A percentile compares a stretch with the other conserved stretches of the same genome.
These are phyloP conservation scores for Beverwykella pulmonaria DNA, from an alignment of 495 filamentous ascomycete genomes.

Conservation along the genomic window DNA sequence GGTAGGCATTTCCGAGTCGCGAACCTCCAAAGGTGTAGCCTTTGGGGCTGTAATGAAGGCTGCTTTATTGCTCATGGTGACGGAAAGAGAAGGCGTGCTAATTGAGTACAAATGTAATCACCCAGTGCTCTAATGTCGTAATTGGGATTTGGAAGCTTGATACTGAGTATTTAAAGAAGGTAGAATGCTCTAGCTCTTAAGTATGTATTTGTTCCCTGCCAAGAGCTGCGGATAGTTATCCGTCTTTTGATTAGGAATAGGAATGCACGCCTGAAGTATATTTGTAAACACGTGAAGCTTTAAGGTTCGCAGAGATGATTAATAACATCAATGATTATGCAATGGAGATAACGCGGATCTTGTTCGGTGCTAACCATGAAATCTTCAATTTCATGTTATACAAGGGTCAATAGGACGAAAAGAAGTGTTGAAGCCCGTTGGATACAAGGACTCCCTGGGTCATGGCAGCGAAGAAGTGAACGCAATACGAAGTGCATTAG, in stretches of 20 bases:
- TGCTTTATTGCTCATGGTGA: slow-evolving; percentile 41
- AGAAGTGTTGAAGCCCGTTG: background rate
- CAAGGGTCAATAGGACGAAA: background rate
- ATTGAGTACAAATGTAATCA: background rate
- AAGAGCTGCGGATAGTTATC: too few relatives aligned
- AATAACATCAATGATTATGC: too few relatives aligned
- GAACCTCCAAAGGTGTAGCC: slow-evolving; percentile 38
- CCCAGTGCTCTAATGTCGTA: too few relatives aligned
- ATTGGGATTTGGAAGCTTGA: background rate
- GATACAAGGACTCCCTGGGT: too few relatives aligned
- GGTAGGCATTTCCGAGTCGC: slow-evolving; percentile 37
- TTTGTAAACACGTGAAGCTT: background rate
- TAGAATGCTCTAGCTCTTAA: too few relatives aligned
- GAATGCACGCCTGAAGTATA: background rate
- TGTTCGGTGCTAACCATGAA: background rate
- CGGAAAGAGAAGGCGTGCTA: background rate
- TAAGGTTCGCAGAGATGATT: too few relatives aligned
- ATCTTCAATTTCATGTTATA: background rate
- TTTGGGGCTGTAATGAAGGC: slow-evolving; percentile 44
- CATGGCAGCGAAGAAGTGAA: too few relatives aligned
- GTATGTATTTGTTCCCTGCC: too few relatives aligned
- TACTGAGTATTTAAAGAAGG: background rate
- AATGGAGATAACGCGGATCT: background rate
- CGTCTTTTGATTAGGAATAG: background rate
- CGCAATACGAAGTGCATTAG: too few relatives aligned